Conservation (phyloP, 1,284 basidiomycete genomes). For the Microbotryum violaceum region DNA sequence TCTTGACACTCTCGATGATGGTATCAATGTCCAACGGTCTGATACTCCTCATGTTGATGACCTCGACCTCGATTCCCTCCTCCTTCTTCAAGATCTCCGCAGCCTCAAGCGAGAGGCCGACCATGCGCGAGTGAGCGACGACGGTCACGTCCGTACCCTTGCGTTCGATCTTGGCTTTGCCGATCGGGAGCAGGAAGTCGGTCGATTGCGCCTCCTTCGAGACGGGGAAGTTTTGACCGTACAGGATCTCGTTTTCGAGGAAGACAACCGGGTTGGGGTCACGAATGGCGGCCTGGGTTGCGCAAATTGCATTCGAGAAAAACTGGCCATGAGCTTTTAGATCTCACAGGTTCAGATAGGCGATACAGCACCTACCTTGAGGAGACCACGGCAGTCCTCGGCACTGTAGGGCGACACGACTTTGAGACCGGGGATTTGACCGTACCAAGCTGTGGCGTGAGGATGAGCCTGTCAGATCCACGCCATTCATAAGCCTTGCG, state of each 20-base stretch:
- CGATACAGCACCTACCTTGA: conserved; percentile 60
- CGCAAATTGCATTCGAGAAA: neutral
- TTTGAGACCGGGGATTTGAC: conserved; percentile 91
- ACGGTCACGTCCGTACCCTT: conserved; percentile 89
- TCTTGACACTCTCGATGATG: conserved; percentile 92
- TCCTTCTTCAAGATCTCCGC: conserved; percentile 89
- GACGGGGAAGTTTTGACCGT: conserved; percentile 95
- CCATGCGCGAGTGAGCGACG: conserved; percentile 96
- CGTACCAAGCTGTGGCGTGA: conserved; percentile 82
- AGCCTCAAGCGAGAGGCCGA: conserved; percentile 82
- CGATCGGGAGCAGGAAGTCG: conserved; percentile 85
- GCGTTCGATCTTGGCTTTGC: conserved; percentile 94
- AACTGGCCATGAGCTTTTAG: neutral
- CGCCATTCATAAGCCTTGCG: neutral
- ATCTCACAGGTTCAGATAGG: too few relatives aligned
- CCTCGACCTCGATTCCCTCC: conserved; percentile 87
- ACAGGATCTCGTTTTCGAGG: conserved; percentile 98
- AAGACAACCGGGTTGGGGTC: conserved; percentile 98
- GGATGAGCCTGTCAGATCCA: neutral
- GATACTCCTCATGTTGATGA: conserved; percentile 92
- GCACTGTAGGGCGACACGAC: conserved; percentile 95
- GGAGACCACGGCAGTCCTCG: conserved; percentile 94
- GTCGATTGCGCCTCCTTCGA: conserved; percentile 89
- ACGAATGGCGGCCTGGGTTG: conserved; percentile 74
- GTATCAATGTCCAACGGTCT: conserved; percentile 96